phyloP scores from a whole-genome alignment of 805 yeast species.

The Myxozyma monticola region DNA sequence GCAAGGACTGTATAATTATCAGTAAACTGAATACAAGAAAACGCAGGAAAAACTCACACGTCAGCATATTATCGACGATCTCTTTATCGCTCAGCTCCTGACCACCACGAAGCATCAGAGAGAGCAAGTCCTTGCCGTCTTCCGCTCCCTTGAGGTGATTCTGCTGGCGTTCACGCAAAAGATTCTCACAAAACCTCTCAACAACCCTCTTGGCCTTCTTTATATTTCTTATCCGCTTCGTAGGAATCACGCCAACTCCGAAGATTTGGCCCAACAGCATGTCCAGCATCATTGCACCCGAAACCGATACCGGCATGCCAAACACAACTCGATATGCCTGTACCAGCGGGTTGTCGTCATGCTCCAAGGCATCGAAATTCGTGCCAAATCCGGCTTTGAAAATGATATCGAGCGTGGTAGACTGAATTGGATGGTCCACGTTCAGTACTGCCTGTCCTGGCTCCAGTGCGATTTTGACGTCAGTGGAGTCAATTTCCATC shows the following conservation, averaged over 20 bases:
- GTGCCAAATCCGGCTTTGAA: conserved; percentile 19
- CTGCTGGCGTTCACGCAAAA: conserved; percentile 17
- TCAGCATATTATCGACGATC: conserved; percentile 21
- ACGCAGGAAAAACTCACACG: conserved; percentile 7
- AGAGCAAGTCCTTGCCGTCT: conserved; percentile 18
- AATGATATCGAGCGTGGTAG: conserved; percentile 26
- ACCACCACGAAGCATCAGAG: conserved; percentile 15
- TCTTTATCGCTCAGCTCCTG: conserved; percentile 11
- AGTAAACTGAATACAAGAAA: background rate
- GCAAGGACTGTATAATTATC: conserved; percentile 14
- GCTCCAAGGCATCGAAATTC: conserved; percentile 19
- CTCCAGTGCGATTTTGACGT: background rate
- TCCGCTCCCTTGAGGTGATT: conserved; percentile 17
- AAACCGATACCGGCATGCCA: background rate
- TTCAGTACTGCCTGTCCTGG: conserved; percentile 7
- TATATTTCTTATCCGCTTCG: conserved; percentile 5
- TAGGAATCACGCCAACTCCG: conserved; percentile 8
- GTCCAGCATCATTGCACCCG: background rate
- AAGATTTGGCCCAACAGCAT: background rate
- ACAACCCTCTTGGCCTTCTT: conserved; percentile 1
- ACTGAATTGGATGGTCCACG: conserved; percentile 11
- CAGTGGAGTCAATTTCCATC: conserved; percentile 5
- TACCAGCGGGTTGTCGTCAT: conserved; percentile 20
- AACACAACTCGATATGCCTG: conserved; percentile 13
- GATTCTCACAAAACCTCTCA: conserved; percentile 2